Evolutionary conservation across 2,329 filamentous ascomycete species (phyloP), one percentile per base, ranked within the genome.

Genomic region (Pseudofabraea citricarpa): DNA sequence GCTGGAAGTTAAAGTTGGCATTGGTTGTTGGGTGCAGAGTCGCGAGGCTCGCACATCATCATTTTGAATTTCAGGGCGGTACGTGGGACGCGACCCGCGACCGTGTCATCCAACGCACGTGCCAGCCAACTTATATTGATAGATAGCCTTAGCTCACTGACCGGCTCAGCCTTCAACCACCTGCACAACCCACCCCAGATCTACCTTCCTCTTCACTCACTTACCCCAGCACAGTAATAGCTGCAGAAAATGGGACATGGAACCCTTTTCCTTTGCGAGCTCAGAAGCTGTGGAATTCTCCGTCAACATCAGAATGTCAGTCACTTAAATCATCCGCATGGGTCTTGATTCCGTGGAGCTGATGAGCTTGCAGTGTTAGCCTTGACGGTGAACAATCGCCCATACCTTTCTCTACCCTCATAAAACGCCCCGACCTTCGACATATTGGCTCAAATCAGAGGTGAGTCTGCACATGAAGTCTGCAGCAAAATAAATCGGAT

Each of bases 241-340:
- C 21, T 16, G 39, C 32, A 40, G 45, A 58, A 55, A 39, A 60
- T 58, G 56, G 55, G 53, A 46, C 33, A 96, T 96, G 89, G 93
- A 98, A 68, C 85, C 90, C 41, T 96, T 95, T 67, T 95, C 90
- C 22, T 97, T 97, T 71, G 90, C 89, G 54, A 88, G 83, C 60
- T 95, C 93, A 47, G 85, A 89, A 53, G 82, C 87, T 64, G 75
- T 97, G 56, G 77, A 89, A 56, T 79, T 90, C 52, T 81, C 86
- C 16, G 73, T 85, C 54, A 80, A 72, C 67, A 71, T 85, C 56
- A 77, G 79, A 64, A 81, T 85, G 79, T 81, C 16, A 44, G 55
- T 50, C 29, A 23, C 18, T 33, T 16, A 18, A 41, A 18, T 20
- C 19, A n/a, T 6, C 15, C 27, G 32, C 36, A 19, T 32, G 20